Conservation (phyloP, 179 eudicot genomes). For the Nepenthes alata region DNA sequence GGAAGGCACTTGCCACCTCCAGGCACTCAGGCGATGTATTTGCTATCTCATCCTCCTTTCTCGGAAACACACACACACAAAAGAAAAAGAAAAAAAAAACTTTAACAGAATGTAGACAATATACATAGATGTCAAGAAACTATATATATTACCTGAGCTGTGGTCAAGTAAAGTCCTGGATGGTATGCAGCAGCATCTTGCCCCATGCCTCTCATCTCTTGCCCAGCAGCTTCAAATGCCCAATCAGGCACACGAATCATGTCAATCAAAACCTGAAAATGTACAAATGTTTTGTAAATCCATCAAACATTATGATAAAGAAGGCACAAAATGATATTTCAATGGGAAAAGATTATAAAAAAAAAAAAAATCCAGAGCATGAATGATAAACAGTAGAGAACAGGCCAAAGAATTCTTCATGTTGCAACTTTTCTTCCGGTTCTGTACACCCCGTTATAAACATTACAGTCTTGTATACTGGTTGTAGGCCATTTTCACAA, state of each 20-base stretch:
- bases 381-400: background rate
- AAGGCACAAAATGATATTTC: background rate
- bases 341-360: background rate
- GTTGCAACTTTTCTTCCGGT: no score
- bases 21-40: no score
- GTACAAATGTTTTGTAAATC: slow-evolving; percentile 5
- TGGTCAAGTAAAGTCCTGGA: slow-evolving; percentile 77
- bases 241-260: slow-evolving; percentile 94
- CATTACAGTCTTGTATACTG: no score
- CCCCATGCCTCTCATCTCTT: slow-evolving; percentile 95
- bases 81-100: background rate
- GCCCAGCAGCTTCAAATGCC: slow-evolving; percentile 99
- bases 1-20: no score
- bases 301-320: background rate
- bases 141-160: slow-evolving; percentile 57
- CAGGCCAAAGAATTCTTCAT: background rate
- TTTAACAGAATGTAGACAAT: background rate
- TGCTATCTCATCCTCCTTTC: no score
- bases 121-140: background rate
- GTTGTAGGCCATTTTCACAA: no score
- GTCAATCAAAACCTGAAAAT: slow-evolving; percentile 71
- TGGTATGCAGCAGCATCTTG: slow-evolving; percentile 85
- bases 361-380: background rate
- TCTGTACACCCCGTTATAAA: no score
- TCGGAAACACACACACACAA: no score